Evolutionary conservation across 23 red algal genomes (phyloP).

Genomic region (Gracilaria gracilis): DNA sequence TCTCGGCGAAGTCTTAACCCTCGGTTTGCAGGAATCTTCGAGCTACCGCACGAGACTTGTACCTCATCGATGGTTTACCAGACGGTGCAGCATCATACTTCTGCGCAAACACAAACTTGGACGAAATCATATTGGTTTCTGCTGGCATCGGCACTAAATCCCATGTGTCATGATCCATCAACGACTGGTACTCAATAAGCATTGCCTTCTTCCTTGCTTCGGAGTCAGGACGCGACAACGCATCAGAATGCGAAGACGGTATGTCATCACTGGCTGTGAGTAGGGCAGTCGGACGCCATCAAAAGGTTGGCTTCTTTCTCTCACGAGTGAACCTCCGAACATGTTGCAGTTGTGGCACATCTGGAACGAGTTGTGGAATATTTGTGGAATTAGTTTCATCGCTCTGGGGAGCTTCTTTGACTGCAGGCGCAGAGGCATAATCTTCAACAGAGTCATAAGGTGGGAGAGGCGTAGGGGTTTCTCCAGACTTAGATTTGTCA

Average conservation of each 20-base stretch:
- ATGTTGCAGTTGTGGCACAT: background rate
- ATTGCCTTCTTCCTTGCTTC: slow-evolving; percentile 21
- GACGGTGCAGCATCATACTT: background rate
- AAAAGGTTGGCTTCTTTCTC: background rate
- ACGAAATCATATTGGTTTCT: slow-evolving; percentile 2
- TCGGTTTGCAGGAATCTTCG: slow-evolving; percentile 32
- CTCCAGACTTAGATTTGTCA: too few relatives aligned
- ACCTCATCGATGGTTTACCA: background rate
- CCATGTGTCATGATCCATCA: slow-evolving; percentile 60
- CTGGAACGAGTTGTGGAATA: background rate
- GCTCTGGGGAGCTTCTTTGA: background rate
- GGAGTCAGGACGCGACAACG: slow-evolving; percentile 4
- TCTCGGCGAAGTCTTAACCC: slow-evolving; percentile 28
- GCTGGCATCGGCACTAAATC: background rate
- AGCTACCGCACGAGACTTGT: slow-evolving; percentile 37
- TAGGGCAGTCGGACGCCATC: background rate
- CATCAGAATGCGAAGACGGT: slow-evolving; percentile 3
- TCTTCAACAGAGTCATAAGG: too few relatives aligned
- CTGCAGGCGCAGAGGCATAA: too few relatives aligned
- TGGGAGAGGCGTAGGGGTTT: too few relatives aligned
- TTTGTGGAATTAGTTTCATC: background rate
- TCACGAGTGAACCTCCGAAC: background rate
- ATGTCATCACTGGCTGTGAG: slow-evolving; percentile 21
- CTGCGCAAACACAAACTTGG: slow-evolving; percentile 31
- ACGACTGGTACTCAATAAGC: slow-evolving; percentile 6